These are phyloP conservation scores for Acanthamoeba triangularis DNA, from an alignment of 208 protist species.

Conservation along the genomic window DNA sequence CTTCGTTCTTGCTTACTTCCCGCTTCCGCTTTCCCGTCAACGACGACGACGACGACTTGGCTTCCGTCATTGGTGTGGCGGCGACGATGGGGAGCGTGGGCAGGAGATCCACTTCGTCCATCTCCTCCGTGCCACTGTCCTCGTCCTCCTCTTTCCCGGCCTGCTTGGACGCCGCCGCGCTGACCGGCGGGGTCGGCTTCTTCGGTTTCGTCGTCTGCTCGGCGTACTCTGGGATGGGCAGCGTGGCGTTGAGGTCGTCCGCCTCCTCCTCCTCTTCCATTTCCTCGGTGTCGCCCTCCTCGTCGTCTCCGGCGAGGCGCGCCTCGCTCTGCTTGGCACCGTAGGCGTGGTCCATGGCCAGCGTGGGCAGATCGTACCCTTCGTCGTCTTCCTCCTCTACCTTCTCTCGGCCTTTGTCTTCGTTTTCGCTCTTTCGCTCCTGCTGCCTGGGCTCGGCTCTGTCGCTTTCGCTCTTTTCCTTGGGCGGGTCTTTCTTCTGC, in stretches of 20 bases:
- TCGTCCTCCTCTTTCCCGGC: not conserved
- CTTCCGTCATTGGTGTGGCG: not conserved
- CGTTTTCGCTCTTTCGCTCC: not conserved
- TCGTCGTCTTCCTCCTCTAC: not conserved
- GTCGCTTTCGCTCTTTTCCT: not conserved
- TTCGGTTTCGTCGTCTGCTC: not conserved
- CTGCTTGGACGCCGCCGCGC: too few species aligned
- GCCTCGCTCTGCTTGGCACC: not conserved
- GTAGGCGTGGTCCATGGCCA: not conserved
- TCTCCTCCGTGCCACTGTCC: conserved; percentile 57
- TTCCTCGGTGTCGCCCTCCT: not conserved
- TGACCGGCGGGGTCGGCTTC: not conserved
- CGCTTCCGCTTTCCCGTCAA: not conserved
- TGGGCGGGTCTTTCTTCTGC: not conserved
- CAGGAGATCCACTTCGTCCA: conserved; percentile 47
- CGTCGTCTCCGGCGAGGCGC: not conserved
- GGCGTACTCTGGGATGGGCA: not conserved
- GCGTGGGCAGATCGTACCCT: not conserved
- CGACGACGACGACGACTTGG: not conserved
- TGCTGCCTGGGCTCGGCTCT: not conserved
- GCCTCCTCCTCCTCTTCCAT: not conserved
- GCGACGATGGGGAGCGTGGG: conserved; percentile 20
- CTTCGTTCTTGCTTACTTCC: not conserved
- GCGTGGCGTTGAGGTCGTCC: not conserved
- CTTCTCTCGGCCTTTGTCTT: not conserved